phyloP scores from a whole-genome alignment of 495 filamentous ascomycete species.

The Acidiella bohemica region DNA sequence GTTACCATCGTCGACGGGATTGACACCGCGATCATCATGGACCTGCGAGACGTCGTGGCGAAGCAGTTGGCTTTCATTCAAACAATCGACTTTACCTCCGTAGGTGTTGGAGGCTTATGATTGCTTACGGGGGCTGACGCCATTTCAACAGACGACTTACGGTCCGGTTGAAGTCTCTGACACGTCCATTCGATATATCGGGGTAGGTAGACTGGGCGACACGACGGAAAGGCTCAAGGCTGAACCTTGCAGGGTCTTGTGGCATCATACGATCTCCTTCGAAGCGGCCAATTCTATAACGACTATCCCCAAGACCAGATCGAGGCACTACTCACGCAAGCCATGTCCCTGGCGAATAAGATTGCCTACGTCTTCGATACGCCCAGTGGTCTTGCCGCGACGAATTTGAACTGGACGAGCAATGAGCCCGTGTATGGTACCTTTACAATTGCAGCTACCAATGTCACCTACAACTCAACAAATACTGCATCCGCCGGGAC shows the following conservation, averaged over 20 bases:
- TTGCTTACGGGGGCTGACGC: too few relatives aligned
- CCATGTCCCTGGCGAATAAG: conserved; percentile 13
- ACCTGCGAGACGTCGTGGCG: conserved; percentile 12
- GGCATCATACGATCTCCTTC: conserved; percentile 16
- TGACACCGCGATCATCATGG: conserved; percentile 19
- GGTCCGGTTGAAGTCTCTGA: conserved; percentile 18
- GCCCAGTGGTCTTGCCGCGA: conserved; percentile 10
- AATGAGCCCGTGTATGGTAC: conserved; percentile 8
- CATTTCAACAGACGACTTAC: too few relatives aligned
- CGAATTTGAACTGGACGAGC: conserved; percentile 14
- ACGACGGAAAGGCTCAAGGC: too few relatives aligned
- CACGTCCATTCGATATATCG: conserved; percentile 13
- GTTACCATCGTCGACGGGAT: conserved; percentile 16
- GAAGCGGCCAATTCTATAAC: conserved; percentile 14
- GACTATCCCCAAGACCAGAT: conserved; percentile 13
- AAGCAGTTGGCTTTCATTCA: conserved; percentile 14
- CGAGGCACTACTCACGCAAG: conserved; percentile 15
- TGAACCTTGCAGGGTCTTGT: conserved; percentile 14
- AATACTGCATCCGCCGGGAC: conserved; percentile 16
- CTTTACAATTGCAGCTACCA: conserved; percentile 7
- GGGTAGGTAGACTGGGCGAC: too few relatives aligned
- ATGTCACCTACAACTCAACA: conserved; percentile 12
- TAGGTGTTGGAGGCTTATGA: too few relatives aligned
- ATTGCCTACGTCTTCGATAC: conserved; percentile 17
- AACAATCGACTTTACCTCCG: conserved; percentile 15